Evolutionary conservation across 2,329 filamentous ascomycete species (phyloP).

Genomic region (Fusarium sororula): DNA sequence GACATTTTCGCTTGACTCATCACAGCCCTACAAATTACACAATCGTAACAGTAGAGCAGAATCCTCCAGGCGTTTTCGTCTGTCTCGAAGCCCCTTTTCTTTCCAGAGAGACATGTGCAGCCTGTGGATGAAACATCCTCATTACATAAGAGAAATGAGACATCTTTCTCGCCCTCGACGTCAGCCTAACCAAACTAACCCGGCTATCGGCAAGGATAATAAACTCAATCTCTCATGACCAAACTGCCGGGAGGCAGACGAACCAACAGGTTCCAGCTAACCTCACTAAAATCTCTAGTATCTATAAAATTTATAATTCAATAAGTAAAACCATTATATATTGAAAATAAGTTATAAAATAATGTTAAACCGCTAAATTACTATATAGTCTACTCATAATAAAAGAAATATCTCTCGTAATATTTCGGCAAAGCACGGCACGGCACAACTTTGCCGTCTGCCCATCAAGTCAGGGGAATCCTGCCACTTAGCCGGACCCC

Average conservation of each 20-base stretch:
- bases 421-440: too few species aligned
- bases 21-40: not conserved
- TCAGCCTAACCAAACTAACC: not conserved
- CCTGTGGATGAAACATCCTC: not conserved
- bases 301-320: too few species aligned
- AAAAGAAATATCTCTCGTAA: too few species aligned
- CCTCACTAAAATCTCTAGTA: too few species aligned
- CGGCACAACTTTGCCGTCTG: not conserved
- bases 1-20: not conserved
- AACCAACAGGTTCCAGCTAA: too few species aligned
- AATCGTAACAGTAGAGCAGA: not conserved
- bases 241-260: too few species aligned
- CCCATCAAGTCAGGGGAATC: not conserved
- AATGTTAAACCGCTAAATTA: too few species aligned
- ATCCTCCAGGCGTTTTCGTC: not conserved
- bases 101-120: not conserved
- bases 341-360: too few species aligned
- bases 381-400: too few species aligned
- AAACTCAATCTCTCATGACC: not conserved
- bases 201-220: not conserved
- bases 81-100: too few species aligned
- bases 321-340: too few species aligned
- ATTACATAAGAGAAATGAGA: not conserved
- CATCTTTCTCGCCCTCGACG: not conserved
- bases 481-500: not conserved